Evolutionary conservation across 805 yeast genomes (phyloP).

Genomic region (Scheffersomyces amazonensis): DNA sequence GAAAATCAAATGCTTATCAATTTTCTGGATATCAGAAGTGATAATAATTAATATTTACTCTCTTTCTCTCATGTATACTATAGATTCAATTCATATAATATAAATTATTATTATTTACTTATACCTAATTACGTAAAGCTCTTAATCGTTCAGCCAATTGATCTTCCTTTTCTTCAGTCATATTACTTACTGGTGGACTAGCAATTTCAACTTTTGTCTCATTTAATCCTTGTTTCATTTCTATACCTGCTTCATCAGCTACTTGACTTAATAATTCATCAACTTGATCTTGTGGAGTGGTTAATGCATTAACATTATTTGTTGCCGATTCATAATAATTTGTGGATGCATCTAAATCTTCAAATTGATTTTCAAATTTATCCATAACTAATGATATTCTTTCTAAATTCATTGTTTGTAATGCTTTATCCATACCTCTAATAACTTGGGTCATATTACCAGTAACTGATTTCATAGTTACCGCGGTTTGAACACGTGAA

Average conservation of each 20-base stretch:
- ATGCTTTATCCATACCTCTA: conserved; percentile 93
- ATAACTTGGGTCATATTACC: conserved; percentile 93
- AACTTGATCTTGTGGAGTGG: conserved; percentile 94
- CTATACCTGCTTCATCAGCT: conserved; percentile 97
- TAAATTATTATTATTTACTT: background rate
- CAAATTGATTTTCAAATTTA: conserved; percentile 93
- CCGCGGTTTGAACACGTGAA: conserved; percentile 94
- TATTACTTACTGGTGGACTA: conserved; percentile 35
- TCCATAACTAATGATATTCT: conserved; percentile 94
- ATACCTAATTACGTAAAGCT: conserved; percentile 58
- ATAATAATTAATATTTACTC: background rate
- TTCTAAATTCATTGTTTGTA: conserved; percentile 94
- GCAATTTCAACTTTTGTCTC: conserved; percentile 54
- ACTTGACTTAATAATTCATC: conserved; percentile 86
- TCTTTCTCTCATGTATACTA: background rate
- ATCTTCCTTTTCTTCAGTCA: conserved; percentile 78
- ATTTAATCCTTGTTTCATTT: conserved; percentile 78
- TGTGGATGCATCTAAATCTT: conserved; percentile 90
- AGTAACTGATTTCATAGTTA: conserved; percentile 93
- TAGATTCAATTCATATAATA: background rate
- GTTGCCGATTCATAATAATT: conserved; percentile 92
- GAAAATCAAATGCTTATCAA: conserved; percentile 9
- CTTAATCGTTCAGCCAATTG: conserved; percentile 81
- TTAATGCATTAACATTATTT: conserved; percentile 78
- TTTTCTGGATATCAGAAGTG: conserved; percentile 8